A percentile compares a stretch with the other conserved stretches of the same genome.
phyloP scores from a whole-genome alignment of 2,329 filamentous ascomycete genomes.

The Teratosphaeria epicoccoides region DNA sequence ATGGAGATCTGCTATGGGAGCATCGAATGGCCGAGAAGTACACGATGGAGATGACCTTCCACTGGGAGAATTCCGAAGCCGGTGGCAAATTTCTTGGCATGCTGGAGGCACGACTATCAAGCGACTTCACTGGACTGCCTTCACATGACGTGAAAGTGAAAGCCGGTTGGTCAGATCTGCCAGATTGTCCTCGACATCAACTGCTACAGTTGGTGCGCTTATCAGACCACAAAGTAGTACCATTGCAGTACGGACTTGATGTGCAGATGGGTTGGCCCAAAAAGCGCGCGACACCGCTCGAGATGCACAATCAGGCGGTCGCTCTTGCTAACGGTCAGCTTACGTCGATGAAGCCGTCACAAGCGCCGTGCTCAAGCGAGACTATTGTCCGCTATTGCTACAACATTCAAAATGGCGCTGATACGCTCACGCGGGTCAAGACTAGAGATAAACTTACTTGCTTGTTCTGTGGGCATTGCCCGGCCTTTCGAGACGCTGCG shows the following conservation, averaged over 20 bases:
- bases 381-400: constrained; percentile 17
- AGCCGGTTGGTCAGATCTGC: constrained; percentile 23
- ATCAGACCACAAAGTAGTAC: constrained; percentile 8
- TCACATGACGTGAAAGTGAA: constrained; percentile 15
- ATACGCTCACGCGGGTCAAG: constrained; percentile 1
- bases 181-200: constrained; percentile 15
- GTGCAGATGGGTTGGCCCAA: constrained; percentile 21
- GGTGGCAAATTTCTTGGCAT: constrained; percentile 20
- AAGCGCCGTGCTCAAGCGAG: background rate
- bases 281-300: constrained; percentile 13
- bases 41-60: constrained; percentile 18
- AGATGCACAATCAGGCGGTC: constrained; percentile 12
- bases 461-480: constrained; percentile 14
- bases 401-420: constrained; percentile 4
- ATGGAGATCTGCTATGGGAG: constrained; percentile 13
- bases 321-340: constrained; percentile 2
- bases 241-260: constrained; percentile 15
- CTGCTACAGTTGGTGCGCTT: constrained; percentile 14
- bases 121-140: constrained; percentile 1
- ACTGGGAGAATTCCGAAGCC: constrained; percentile 21
- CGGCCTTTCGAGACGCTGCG: constrained; percentile 16
- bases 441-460: constrained; percentile 13
- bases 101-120: constrained; percentile 12
- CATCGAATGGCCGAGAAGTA: constrained; percentile 13
- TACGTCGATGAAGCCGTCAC: background rate